Evolutionary conservation across 2,329 filamentous ascomycete genomes (phyloP), one percentile per base, ranked within the genome.

Genomic region (Colletotrichum agaves): DNA sequence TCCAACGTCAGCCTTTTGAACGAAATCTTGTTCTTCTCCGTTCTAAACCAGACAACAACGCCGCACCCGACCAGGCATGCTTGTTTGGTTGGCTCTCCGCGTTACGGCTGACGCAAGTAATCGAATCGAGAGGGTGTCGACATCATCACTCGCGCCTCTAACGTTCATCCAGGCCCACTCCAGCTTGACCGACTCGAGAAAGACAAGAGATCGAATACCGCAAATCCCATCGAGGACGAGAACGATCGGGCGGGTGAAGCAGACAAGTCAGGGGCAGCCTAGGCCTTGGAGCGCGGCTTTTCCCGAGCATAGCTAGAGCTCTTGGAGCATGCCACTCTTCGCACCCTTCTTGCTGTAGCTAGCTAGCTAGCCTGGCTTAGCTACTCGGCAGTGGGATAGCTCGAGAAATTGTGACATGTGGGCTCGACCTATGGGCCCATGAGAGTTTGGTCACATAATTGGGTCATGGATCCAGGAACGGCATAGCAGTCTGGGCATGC

Each of bases 81-180:
- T 47, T 11, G 31, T 33, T 19, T 43, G 50, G 19, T 43, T 37
- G 35, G 17, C 23, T n/a, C 31, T 44, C 21, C 37, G 11, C 47
- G n/a, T 27, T 23, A n/a, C 11, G 43, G 39, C 55, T 41, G 10
- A 53, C 43, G 31, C 31, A 53, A 49, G 21, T 43, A 4, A 41
- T 47, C 41, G 17, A 39, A 35, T 47, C 41, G 17, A 39, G 35
- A 59, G 66, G 66, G 52, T 67, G 69, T 67, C 57, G 44, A 58
- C 67, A 69, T 69, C 67, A 69, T 69, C 63, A 67, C 57, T 69
- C 49, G 12, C 58, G 62, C 67, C 62, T 52, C 50, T 12, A 62
- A 57, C 50, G 63, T 39, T 58, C 63, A 43, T 21, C 17, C 27
- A 59, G 15, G 17, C 56, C 65, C 65, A 64, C 61, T 43, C 47